phyloP scores from a whole-genome alignment of 1,284 basidiomycete species.

The Tylopilus orsonianus region DNA sequence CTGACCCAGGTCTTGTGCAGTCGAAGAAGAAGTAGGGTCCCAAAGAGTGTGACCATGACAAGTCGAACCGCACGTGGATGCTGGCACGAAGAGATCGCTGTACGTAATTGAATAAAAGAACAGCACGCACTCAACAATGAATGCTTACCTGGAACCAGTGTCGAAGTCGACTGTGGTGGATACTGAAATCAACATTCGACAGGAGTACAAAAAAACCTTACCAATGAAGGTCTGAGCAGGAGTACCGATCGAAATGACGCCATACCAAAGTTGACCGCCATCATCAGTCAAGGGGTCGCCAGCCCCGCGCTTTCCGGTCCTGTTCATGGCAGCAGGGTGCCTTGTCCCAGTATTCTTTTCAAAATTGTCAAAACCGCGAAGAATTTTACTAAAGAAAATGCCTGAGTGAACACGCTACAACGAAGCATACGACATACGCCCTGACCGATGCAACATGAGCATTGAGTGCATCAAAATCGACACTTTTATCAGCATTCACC shows the following conservation, averaged over 20 bases:
- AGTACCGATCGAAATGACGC: slow-evolving; percentile 35
- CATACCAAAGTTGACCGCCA: slow-evolving; percentile 28
- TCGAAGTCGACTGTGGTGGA: slow-evolving; percentile 35
- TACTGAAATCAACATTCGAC: background rate
- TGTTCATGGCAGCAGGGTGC: slow-evolving; percentile 10
- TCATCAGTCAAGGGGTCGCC: slow-evolving; percentile 24
- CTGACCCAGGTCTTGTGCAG: slow-evolving; percentile 31
- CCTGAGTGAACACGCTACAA: background rate
- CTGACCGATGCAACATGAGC: slow-evolving; percentile 9
- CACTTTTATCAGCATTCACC: slow-evolving; percentile 10
- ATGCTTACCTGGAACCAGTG: slow-evolving; percentile 30
- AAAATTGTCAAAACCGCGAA: slow-evolving; percentile 8
- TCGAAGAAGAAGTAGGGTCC: slow-evolving; percentile 37
- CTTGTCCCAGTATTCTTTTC: slow-evolving; percentile 13
- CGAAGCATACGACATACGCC: slow-evolving; percentile 10
- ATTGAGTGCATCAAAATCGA: slow-evolving; percentile 11
- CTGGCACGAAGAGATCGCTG: slow-evolving; percentile 21
- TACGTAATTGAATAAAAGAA: background rate
- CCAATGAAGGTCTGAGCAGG: slow-evolving; percentile 23
- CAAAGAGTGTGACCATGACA: slow-evolving; percentile 36
- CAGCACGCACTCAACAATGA: background rate
- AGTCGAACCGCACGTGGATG: slow-evolving; percentile 21
- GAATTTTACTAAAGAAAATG: slow-evolving; percentile 10
- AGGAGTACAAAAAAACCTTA: background rate
- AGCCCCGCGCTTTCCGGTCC: slow-evolving; percentile 1